Percentiles rank a stretch among this genome's conserved stretches.
These are phyloP conservation scores for Pholiota adiposa DNA, from an alignment of 1,284 basidiomycete species.

Conservation along the genomic window DNA sequence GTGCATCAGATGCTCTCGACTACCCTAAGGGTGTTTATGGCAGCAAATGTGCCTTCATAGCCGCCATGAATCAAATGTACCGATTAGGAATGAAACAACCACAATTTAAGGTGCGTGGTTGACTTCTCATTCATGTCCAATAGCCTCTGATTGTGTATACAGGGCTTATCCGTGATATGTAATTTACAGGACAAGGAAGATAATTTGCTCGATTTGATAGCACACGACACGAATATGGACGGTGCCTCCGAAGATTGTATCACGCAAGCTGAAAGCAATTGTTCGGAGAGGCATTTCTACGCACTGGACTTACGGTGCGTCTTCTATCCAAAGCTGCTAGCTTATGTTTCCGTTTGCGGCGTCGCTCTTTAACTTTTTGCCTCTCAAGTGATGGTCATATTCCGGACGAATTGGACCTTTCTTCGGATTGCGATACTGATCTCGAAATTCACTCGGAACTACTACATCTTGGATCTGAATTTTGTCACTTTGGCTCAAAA, in stretches of 20 bases:
- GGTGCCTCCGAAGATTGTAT: background rate
- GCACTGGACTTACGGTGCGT: background rate
- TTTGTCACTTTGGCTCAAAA: background rate
- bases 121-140: background rate
- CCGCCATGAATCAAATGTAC: constrained; percentile 53
- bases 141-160: background rate
- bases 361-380: background rate
- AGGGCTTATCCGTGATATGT: constrained; percentile 14
- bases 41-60: constrained; percentile 44
- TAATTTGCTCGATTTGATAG: constrained; percentile 5
- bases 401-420: background rate
- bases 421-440: background rate
- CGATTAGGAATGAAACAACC: constrained; percentile 44
- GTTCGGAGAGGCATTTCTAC: background rate
- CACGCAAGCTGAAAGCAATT: background rate
- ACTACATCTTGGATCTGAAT: background rate
- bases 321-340: background rate
- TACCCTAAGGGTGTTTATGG: background rate
- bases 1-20: background rate
- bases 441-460: background rate
- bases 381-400: background rate
- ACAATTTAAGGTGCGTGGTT: constrained; percentile 52
- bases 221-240: background rate
- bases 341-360: background rate
- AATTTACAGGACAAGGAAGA: constrained; percentile 4